phyloP scores from a whole-genome alignment of 768 basidiomycete genomes.

The Ramaria sp. region DNA sequence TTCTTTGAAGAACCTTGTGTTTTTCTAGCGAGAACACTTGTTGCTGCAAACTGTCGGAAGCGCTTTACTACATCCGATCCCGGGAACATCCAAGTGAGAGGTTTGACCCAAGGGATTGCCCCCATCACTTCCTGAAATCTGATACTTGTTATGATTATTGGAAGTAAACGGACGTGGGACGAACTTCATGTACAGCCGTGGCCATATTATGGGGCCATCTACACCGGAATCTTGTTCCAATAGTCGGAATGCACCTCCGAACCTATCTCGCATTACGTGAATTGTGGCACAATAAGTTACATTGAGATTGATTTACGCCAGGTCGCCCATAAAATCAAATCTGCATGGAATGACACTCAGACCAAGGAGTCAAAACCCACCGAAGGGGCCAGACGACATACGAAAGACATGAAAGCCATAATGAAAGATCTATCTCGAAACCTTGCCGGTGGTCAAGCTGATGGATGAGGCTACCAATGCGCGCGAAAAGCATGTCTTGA shows the following conservation, averaged over 20 bases:
- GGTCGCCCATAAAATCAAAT: slow-evolving; percentile 30
- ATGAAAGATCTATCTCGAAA: neutral
- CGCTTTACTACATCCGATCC: neutral
- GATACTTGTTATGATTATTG: slow-evolving; percentile 18
- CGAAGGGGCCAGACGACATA: neutral
- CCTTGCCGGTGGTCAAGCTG: slow-evolving; percentile 14
- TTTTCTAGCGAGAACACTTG: neutral
- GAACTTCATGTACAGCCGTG: slow-evolving; percentile 23
- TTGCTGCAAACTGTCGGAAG: slow-evolving; percentile 26
- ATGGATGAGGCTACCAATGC: slow-evolving; percentile 32
- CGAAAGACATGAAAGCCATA: slow-evolving; percentile 5
- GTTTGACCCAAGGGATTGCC: slow-evolving; percentile 31
- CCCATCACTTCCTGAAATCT: slow-evolving; percentile 8
- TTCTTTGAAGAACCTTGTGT: slow-evolving; percentile 2
- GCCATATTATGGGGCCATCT: slow-evolving; percentile 30
- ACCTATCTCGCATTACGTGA: slow-evolving; percentile 16
- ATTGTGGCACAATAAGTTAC: neutral
- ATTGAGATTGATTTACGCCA: slow-evolving; percentile 20
- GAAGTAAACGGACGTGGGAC: neutral
- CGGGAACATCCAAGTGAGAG: slow-evolving; percentile 25
- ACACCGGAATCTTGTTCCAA: slow-evolving; percentile 28
- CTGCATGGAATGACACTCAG: slow-evolving; percentile 12
- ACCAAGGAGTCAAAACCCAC: neutral
- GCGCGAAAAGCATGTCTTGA: slow-evolving; percentile 25
- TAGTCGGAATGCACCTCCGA: slow-evolving; percentile 28